Conservation (phyloP, 1,284 basidiomycete genomes). For the Volvariella volvacea region DNA sequence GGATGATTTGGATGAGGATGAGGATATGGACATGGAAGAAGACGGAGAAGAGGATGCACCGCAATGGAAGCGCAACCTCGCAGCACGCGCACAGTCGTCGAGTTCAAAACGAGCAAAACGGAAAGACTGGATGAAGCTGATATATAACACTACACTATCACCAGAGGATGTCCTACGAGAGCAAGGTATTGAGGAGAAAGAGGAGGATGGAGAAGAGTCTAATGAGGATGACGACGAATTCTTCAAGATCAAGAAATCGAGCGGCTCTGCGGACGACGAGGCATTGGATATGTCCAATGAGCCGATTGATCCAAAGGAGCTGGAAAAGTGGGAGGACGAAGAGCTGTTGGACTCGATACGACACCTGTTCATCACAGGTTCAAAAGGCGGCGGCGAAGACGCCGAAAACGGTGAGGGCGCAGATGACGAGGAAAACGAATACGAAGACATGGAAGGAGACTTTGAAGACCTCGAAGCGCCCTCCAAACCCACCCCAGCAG, state of each 20-base stretch:
- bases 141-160: slow-evolving; percentile 71
- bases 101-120: slow-evolving; percentile 32
- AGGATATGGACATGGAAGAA: slow-evolving; percentile 26
- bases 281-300: slow-evolving; percentile 72
- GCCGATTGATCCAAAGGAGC: slow-evolving; percentile 33
- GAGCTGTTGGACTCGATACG: slow-evolving; percentile 83
- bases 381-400: slow-evolving; percentile 19
- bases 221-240: slow-evolving; percentile 67
- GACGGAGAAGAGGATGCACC: slow-evolving; percentile 43
- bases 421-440: slow-evolving; percentile 32
- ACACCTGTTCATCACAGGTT: slow-evolving; percentile 86
- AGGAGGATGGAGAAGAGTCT: slow-evolving; percentile 23
- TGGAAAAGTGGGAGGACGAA: slow-evolving; percentile 82
- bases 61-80: slow-evolving; percentile 75
- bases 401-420: slow-evolving; percentile 34
- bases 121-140: slow-evolving; percentile 81
- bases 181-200: slow-evolving; percentile 11
- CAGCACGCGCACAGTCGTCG: slow-evolving; percentile 49
- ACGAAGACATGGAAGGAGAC: slow-evolving; percentile 38
- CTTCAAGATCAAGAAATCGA: slow-evolving; percentile 52
- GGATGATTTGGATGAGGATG: slow-evolving; percentile 29
- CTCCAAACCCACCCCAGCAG: slow-evolving; percentile 4
- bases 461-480: slow-evolving; percentile 26
- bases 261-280: slow-evolving; percentile 37
- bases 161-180: slow-evolving; percentile 67